Conservation (phyloP, 257 asterid genomes). For the Nicotiana undulata region DNA sequence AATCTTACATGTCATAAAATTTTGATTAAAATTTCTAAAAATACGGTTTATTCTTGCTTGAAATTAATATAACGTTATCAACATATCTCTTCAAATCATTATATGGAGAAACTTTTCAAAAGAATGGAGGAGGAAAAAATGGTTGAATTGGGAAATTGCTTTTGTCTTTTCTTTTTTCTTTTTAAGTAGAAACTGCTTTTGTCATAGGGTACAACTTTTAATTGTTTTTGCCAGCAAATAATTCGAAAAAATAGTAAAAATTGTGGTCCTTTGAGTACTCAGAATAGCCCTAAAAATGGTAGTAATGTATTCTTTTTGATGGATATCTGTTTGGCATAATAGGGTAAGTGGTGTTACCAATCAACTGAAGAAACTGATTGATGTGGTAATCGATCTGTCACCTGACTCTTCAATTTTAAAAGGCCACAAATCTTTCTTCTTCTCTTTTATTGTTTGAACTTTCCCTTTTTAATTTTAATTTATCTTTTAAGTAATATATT, state of each 20-base stretch:
- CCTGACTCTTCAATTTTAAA: background rate
- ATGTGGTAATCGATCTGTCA: background rate
- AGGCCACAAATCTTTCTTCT: background rate
- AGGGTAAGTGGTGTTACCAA: background rate
- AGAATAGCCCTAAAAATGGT: background rate
- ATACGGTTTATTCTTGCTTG: too few relatives aligned
- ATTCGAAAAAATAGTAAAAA: background rate
- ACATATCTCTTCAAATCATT: background rate
- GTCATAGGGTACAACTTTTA: background rate
- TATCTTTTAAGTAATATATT: too few relatives aligned
- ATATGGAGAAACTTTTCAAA: background rate
- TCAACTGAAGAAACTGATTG: background rate
- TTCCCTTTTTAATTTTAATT: background rate
- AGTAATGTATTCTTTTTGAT: background rate
- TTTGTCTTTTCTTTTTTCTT: background rate
- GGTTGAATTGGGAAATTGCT: conserved; percentile 2
- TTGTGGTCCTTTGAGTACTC: conserved; percentile 14
- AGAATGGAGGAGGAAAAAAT: background rate
- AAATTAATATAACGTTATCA: background rate
- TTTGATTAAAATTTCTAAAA: too few relatives aligned
- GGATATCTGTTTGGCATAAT: background rate
- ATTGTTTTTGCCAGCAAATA: conserved; percentile 5
- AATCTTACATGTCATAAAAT: too few relatives aligned
- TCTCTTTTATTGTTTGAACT: background rate
- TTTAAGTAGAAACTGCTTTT: background rate